phyloP scores from a whole-genome alignment of 352 stramenopile genomes.

The Globisporangium lucens region DNA sequence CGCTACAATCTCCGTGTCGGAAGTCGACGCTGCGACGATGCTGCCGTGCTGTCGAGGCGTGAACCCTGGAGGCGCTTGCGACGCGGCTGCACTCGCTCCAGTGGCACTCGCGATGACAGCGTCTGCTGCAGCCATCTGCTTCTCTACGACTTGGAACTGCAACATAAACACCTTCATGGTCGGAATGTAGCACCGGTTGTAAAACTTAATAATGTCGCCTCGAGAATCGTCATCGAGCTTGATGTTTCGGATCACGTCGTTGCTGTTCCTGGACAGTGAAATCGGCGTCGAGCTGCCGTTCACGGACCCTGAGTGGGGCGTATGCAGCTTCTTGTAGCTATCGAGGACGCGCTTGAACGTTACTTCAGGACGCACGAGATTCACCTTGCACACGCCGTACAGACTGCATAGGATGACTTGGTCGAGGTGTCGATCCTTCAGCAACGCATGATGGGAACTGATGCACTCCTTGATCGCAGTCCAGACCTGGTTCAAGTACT shows the following conservation, averaged over 20 bases:
- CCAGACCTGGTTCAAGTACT: conserved; percentile 84
- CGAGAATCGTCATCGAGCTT: conserved; percentile 56
- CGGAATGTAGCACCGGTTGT: conserved; percentile 82
- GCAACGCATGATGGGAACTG: conserved; percentile 51
- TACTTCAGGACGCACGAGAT: conserved; percentile 52
- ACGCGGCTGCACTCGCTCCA: conserved; percentile 11
- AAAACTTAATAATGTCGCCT: conserved; percentile 90
- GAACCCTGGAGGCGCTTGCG: conserved; percentile 35
- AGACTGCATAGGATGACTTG: conserved; percentile 81
- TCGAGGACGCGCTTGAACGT: conserved; percentile 82
- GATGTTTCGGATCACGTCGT: conserved; percentile 78
- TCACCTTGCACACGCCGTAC: conserved; percentile 86
- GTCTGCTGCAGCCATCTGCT: conserved; percentile 72
- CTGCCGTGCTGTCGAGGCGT: conserved; percentile 34
- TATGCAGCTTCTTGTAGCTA: conserved; percentile 70
- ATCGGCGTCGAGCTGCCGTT: conserved; percentile 26
- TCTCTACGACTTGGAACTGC: conserved; percentile 83
- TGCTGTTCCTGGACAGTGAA: conserved; percentile 36
- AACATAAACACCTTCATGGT: conserved; percentile 86
- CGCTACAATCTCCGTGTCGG: conserved; percentile 78
- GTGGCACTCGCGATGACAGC: conserved; percentile 48
- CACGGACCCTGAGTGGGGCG: conserved; percentile 21
- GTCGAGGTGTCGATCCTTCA: conserved; percentile 77
- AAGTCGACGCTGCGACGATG: conserved; percentile 49
- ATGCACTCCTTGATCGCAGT: conserved; percentile 83